These are phyloP conservation scores for Boletus rex-veris DNA, from an alignment of 768 basidiomycete genomes.

Conservation along the genomic window DNA sequence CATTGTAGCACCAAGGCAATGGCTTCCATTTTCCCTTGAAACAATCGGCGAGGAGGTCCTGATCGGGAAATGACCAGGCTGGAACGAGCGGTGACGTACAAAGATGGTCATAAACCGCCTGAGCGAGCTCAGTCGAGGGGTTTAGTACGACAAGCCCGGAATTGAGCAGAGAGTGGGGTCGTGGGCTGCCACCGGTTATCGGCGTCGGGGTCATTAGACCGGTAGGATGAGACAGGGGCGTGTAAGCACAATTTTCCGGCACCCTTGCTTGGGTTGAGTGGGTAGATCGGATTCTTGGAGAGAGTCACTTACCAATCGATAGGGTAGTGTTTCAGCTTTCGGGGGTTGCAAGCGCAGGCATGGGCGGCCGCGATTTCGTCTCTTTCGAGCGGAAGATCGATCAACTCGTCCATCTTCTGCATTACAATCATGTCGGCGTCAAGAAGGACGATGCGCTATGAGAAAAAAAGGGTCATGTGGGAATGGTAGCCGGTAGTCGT, in stretches of 20 bases:
- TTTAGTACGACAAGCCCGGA: conserved; percentile 83
- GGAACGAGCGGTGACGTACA: conserved; percentile 48
- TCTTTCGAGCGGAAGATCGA: conserved; percentile 47
- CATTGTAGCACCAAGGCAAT: conserved; percentile 87
- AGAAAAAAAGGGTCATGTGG: conserved; percentile 2
- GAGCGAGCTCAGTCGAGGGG: conserved; percentile 59
- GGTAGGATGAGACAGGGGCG: conserved; percentile 44
- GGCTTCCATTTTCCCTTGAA: conserved; percentile 80
- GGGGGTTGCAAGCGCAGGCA: conserved; percentile 93
- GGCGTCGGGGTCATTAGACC: conserved; percentile 44
- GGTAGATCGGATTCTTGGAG: not conserved
- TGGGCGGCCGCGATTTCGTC: conserved; percentile 87
- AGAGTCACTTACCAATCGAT: conserved; percentile 62
- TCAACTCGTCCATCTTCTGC: conserved; percentile 79
- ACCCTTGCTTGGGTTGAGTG: conserved; percentile 49
- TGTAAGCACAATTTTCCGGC: conserved; percentile 89
- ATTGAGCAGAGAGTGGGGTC: conserved; percentile 83
- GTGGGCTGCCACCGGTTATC: conserved; percentile 48
- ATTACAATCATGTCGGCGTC: conserved; percentile 87
- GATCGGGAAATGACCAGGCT: conserved; percentile 79
- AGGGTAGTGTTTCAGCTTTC: conserved; percentile 81
- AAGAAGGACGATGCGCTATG: conserved; percentile 71
- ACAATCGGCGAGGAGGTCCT: conserved; percentile 81
- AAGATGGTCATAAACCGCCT: conserved; percentile 45
- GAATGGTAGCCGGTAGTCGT: not conserved